Percentiles rank a stretch among this genome's conserved stretches.
phyloP scores from a whole-genome alignment of 2,329 filamentous ascomycete genomes.

The Nigrospora oryzae region DNA sequence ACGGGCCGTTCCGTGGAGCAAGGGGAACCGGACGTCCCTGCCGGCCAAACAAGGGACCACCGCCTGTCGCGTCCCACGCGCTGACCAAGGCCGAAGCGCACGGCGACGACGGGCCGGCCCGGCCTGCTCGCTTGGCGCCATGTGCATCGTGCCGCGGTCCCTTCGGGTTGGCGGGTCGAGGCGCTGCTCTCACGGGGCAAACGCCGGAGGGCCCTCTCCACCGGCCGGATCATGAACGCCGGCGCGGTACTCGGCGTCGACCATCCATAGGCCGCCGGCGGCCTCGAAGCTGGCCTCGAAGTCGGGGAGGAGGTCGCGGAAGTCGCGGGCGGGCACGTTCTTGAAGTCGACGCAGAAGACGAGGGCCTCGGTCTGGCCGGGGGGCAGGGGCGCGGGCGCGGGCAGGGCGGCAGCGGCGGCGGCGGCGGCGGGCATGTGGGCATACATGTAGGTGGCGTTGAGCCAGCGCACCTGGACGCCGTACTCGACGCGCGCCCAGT shows the following conservation, averaged over 20 bases:
- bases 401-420: neutral
- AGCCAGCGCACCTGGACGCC: neutral
- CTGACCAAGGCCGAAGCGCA: too few species aligned
- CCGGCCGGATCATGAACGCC: neutral
- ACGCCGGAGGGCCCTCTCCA: too few species aligned
- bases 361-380: neutral
- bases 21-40: too few species aligned
- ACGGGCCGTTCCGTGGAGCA: too few species aligned
- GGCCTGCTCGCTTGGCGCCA: too few species aligned
- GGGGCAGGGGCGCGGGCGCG: neutral
- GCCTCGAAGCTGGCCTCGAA: neutral
- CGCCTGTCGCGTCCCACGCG: too few species aligned
- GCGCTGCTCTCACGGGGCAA: too few species aligned
- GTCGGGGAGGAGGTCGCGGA: neutral
- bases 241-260: neutral
- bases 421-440: neutral
- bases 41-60: too few species aligned
- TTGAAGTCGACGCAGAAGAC: neutral
- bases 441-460: neutral
- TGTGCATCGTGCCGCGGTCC: too few species aligned
- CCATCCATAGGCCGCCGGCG: neutral
- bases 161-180: too few species aligned
- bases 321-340: neutral
- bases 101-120: too few species aligned
- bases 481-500: neutral